Evolutionary conservation across 1,284 basidiomycete species (phyloP).

Genomic region (Leccinum pallidistipes): DNA sequence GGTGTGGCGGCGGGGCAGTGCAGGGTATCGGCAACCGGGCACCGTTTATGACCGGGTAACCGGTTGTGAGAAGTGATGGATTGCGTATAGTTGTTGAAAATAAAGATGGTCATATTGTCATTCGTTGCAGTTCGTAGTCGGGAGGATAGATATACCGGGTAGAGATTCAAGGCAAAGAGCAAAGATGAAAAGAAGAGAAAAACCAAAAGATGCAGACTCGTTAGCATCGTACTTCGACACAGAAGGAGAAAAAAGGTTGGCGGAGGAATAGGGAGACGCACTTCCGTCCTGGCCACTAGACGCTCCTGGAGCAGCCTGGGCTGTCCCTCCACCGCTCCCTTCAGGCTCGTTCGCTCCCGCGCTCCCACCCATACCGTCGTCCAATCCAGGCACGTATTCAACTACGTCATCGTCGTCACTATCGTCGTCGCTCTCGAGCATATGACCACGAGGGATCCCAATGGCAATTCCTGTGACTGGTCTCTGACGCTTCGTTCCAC

Average conservation of each 20-base stretch:
- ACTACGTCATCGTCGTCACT: constrained; percentile 33
- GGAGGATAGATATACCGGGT: not conserved
- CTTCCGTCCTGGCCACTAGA: constrained; percentile 26
- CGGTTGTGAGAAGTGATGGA: not conserved
- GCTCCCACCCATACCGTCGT: constrained; percentile 1
- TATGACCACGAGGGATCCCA: constrained; percentile 4
- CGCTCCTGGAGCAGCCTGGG: constrained; percentile 10
- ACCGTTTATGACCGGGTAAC: constrained; percentile 8
- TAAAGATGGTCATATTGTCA: not conserved
- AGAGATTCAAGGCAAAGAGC: not conserved
- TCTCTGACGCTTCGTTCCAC: constrained; percentile 24
- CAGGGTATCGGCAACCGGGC: constrained; percentile 11
- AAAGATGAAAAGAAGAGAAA: not conserved
- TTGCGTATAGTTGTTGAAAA: not conserved
- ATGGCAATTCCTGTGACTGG: not conserved
- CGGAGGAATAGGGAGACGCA: constrained; percentile 17
- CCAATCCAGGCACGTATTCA: constrained; percentile 23
- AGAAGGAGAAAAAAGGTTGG: not conserved
- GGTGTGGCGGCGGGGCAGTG: constrained; percentile 16
- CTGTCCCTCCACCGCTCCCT: not conserved
- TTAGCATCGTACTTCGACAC: constrained; percentile 14
- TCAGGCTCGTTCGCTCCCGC: too few species aligned
- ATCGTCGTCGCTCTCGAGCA: constrained; percentile 30
- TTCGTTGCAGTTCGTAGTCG: constrained; percentile 2
- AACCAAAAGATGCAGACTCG: not conserved